Base-by-base conservation (phyloP, 2,329 filamentous ascomycete species). In the Pyrenochaeta sp. region DNA sequence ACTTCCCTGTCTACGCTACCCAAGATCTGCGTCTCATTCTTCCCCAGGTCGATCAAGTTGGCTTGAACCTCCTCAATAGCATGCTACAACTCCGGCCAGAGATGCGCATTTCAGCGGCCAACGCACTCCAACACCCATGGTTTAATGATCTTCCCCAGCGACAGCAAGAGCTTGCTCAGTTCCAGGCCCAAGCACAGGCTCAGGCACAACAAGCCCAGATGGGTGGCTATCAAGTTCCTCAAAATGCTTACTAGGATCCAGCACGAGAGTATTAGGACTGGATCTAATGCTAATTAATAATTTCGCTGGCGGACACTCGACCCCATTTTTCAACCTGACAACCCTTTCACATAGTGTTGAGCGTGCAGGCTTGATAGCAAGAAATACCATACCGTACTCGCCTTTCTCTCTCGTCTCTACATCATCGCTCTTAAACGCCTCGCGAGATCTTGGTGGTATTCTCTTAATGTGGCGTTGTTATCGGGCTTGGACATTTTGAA, bases 11-110 rank as follows among this genome's bases (percentile, higher is more conserved):
- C 68, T 97, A 94, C 70, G 89, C 90, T 10, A 96, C 94, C 1
- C 92, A 96, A 68, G 91, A 96, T 60, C 78, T 97, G 41, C 82
- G 89, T 14, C 82, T 87, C 45, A 94, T 97, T 53, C 79, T 99
- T 17, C 92, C 90, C 0, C 90, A 96, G 66, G 90, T 99, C 61
- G 94, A 99, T 64, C 84, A 85, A 13, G 77, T 88, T 8, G 94
- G 93, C 7, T 84, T 99, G 62, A 91, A 96, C 67, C 77, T 99
- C 35, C 79, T 99, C 54, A 86, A 88, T 63, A 83, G 88, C 49
- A 96, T 99, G 90, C 83, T 99, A 20, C 93, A 97, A 71, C 77
- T 97, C 40, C 84, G 92, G 21, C 94, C 94, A 0, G 94, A 99
- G 73, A 85, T 96, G 73, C 85, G 94, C 41, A 89, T 96, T 66